These are phyloP conservation scores for Hortiboletus flavorubellus DNA, from an alignment of 768 basidiomycete species.

Conservation along the genomic window DNA sequence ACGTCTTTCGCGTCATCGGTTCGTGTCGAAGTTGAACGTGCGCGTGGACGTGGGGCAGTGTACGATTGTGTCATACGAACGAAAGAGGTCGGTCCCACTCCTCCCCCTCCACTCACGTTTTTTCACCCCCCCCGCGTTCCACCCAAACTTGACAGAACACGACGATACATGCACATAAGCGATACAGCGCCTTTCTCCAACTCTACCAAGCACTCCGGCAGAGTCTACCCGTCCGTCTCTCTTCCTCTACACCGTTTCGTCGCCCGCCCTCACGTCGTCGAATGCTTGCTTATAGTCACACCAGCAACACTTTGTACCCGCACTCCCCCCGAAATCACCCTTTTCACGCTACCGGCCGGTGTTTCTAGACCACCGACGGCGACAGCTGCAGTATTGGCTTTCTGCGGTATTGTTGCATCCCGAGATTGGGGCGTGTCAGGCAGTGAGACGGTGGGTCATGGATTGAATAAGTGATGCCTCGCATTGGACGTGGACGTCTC, in stretches of 20 bases:
- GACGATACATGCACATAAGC: constrained; percentile 60
- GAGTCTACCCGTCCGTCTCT: constrained; percentile 48
- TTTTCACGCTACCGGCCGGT: constrained; percentile 62
- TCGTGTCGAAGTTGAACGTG: background rate
- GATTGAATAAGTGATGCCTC: constrained; percentile 15
- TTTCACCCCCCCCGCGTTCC: too few relatives aligned
- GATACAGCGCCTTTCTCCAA: constrained; percentile 63
- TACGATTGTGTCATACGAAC: constrained; percentile 71
- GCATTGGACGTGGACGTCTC: background rate
- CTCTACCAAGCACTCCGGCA: constrained; percentile 46
- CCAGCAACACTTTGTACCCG: constrained; percentile 48
- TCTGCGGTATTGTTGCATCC: constrained; percentile 63
- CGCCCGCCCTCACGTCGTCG: background rate
- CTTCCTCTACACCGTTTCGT: background rate
- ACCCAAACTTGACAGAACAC: constrained; percentile 42
- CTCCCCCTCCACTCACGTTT: too few relatives aligned
- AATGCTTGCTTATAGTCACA: constrained; percentile 33
- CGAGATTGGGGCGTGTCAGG: constrained; percentile 61
- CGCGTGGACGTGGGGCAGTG: constrained; percentile 39
- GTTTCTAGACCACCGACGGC: constrained; percentile 63
- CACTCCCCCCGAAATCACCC: constrained; percentile 66
- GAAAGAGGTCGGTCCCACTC: constrained; percentile 42
- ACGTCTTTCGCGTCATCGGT: constrained; percentile 11
- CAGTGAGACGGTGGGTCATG: constrained; percentile 62
- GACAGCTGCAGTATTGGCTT: constrained; percentile 64